Percentiles rank a stretch among this genome's conserved stretches.
Conservation (phyloP, 2,329 filamentous ascomycete genomes). For the Verticillium nubilum region DNA sequence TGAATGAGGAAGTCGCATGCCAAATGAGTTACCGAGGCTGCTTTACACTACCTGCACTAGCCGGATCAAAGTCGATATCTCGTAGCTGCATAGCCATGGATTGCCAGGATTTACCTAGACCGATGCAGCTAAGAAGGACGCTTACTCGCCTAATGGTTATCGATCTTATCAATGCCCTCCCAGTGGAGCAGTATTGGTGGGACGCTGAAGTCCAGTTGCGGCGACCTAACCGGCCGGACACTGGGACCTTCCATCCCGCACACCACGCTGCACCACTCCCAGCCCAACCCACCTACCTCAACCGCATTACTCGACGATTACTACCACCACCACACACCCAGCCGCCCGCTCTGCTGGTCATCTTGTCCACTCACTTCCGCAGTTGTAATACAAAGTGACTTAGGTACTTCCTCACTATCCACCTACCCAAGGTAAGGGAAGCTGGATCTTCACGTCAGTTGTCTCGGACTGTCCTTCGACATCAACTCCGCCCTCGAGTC, state of each 20-base stretch:
- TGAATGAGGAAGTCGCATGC: no score
- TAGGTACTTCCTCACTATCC: neutral
- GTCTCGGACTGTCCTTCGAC: neutral
- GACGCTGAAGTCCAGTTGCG: neutral
- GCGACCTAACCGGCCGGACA: neutral
- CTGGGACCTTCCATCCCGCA: neutral
- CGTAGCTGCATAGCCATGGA: no score
- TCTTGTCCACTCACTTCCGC: neutral
- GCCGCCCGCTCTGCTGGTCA: neutral
- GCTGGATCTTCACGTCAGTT: neutral
- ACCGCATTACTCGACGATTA: neutral
- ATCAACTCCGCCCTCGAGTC: neutral
- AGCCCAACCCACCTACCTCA: neutral
- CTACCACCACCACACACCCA: neutral
- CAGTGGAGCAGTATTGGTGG: neutral
- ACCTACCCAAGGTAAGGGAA: neutral
- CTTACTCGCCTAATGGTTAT: no score
- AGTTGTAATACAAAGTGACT: neutral
- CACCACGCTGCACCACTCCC: neutral
- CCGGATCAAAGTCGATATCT: no score
- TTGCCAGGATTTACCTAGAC: no score
- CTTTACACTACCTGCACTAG: no score
- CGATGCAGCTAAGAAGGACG: no score
- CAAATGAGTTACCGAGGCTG: no score
- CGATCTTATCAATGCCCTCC: neutral